A percentile compares a stretch with the other conserved stretches of the same genome.
These are phyloP conservation scores for Pharnaceum exiguum DNA, from an alignment of 148 eudicot species.

Conservation along the genomic window DNA sequence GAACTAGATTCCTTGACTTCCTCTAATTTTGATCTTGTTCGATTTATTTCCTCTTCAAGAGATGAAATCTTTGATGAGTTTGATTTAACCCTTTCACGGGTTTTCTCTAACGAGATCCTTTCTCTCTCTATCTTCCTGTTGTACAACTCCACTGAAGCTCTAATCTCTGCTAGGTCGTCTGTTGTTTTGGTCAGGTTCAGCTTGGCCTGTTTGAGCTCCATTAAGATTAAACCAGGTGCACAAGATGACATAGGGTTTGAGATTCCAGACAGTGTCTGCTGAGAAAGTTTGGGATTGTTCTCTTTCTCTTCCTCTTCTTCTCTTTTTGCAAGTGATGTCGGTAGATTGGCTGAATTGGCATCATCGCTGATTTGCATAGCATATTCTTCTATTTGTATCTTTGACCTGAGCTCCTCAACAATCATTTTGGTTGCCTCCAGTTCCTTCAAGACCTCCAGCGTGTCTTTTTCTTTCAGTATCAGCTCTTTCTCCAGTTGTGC, in stretches of 20 bases:
- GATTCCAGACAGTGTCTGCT: conserved; percentile 16
- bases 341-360: conserved; percentile 6
- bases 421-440: conserved; percentile 70
- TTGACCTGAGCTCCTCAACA: conserved; percentile 74
- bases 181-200: conserved; percentile 79
- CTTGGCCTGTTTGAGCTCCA: conserved; percentile 84
- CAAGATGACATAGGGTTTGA: conserved; percentile 31
- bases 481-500: conserved; percentile 65
- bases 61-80: conserved; percentile 58
- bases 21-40: conserved; percentile 41
- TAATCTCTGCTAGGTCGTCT: conserved; percentile 67
- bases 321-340: not conserved
- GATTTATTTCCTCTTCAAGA: conserved; percentile 64
- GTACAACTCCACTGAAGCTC: conserved; percentile 65
- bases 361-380: conserved; percentile 26
- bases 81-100: conserved; percentile 67
- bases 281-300: conserved; percentile 33
- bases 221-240: conserved; percentile 56
- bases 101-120: conserved; percentile 64
- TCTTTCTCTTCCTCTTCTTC: conserved; percentile 32
- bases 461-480: conserved; percentile 70
- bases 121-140: conserved; percentile 77
- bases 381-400: conserved; percentile 58
- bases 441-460: conserved; percentile 77
- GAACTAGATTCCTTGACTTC: conserved; percentile 22